Percentiles rank a stretch among this genome's conserved stretches.
Evolutionary conservation across 805 yeast genomes (phyloP).

Genomic region (Suhomyces kilbournensis): DNA sequence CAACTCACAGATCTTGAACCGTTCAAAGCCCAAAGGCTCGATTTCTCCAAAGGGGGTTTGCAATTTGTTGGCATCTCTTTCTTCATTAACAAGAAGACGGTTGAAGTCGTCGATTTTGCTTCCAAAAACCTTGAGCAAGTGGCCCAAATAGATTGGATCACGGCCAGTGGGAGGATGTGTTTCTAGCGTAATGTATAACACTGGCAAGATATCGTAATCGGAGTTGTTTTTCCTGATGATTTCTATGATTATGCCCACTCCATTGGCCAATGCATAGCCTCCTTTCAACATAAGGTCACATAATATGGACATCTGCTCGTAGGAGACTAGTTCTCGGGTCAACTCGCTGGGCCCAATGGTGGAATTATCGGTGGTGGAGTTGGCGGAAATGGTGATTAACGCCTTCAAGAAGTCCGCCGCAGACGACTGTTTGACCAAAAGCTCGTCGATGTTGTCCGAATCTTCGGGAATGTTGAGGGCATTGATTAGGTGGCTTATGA

Average conservation of each 20-base stretch:
- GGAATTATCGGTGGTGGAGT: conserved; percentile 44
- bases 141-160: conserved; percentile 47
- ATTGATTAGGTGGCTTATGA: conserved; percentile 33
- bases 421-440: conserved; percentile 34
- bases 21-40: conserved; percentile 44
- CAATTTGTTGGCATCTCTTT: conserved; percentile 15
- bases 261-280: conserved; percentile 47
- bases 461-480: conserved; percentile 26
- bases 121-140: conserved; percentile 40
- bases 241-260: conserved; percentile 47
- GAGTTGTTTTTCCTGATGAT: conserved; percentile 45
- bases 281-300: conserved; percentile 43
- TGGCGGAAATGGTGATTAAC: conserved; percentile 44
- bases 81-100: conserved; percentile 27
- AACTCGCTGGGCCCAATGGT: conserved; percentile 47
- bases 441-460: conserved; percentile 13
- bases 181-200: conserved; percentile 42
- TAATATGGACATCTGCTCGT: conserved; percentile 32
- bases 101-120: conserved; percentile 36
- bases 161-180: conserved; percentile 48
- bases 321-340: conserved; percentile 42
- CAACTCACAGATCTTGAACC: conserved; percentile 46
- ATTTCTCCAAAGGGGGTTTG: conserved; percentile 28
- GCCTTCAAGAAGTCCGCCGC: conserved; percentile 48
- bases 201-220: conserved; percentile 45